phyloP scores from a whole-genome alignment of 805 yeast species.

The Clavispora asparagi region DNA sequence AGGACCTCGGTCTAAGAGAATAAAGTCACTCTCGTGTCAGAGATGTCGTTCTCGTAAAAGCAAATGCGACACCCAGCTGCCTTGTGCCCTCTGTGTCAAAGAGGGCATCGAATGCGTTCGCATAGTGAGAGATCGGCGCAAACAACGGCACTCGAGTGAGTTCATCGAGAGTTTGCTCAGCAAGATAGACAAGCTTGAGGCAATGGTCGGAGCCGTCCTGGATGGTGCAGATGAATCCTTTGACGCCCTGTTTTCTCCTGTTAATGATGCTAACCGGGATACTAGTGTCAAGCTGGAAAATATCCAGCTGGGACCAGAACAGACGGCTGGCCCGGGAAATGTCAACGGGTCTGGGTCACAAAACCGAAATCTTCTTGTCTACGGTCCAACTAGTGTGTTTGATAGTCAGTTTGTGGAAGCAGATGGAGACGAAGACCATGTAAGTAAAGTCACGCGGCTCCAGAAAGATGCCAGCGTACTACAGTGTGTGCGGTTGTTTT shows the following conservation, averaged over 20 bases:
- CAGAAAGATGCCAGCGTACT: background rate
- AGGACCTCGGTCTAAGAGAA: background rate
- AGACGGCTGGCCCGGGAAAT: background rate
- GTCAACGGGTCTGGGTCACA: background rate
- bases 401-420: slow-evolving; percentile 1
- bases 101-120: slow-evolving; percentile 1
- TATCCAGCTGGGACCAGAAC: no score
- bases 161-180: background rate
- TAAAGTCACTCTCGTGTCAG: background rate
- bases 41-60: slow-evolving; percentile 1
- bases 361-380: background rate
- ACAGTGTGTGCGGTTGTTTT: background rate
- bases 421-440: background rate
- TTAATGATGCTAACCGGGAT: background rate
- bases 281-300: no score
- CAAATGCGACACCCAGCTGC: slow-evolving; percentile 2
- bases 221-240: background rate
- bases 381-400: slow-evolving; percentile 1
- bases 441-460: background rate
- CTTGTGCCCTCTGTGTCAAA: background rate
- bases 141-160: slow-evolving; percentile 1
- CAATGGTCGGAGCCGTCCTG: background rate
- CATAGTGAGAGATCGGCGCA: background rate
- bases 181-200: background rate
- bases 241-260: background rate